phyloP scores from a whole-genome alignment of 2,329 filamentous ascomycete species.

The Neonectria faginata region DNA sequence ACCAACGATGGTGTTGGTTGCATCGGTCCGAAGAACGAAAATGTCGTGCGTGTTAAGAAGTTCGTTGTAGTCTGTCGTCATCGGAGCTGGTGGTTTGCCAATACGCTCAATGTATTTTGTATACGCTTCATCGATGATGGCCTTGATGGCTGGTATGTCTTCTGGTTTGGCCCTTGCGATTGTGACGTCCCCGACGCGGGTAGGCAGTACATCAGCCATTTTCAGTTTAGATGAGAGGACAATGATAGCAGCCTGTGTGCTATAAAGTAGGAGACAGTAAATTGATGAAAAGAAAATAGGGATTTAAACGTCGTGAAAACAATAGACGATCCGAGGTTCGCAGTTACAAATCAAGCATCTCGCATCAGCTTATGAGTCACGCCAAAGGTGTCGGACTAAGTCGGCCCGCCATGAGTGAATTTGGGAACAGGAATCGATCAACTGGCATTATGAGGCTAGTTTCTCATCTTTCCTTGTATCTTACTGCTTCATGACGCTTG shows the following conservation, averaged over 20 bases:
- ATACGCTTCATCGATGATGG: slow-evolving; percentile 48
- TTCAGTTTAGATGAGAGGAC: too few relatives aligned
- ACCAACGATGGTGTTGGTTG: slow-evolving; percentile 38
- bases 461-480: too few relatives aligned
- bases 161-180: slow-evolving; percentile 16
- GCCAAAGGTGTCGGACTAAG: neutral
- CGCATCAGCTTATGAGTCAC: neutral
- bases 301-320: neutral
- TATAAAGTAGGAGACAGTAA: neutral
- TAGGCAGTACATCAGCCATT: neutral
- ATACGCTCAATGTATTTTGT: slow-evolving; percentile 51
- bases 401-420: neutral
- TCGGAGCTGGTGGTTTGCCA: slow-evolving; percentile 51
- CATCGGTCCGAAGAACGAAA: slow-evolving; percentile 36
- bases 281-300: neutral
- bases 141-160: slow-evolving; percentile 47
- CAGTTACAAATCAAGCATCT: neutral
- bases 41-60: slow-evolving; percentile 45
- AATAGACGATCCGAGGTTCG: neutral
- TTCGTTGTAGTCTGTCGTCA: slow-evolving; percentile 49
- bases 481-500: too few relatives aligned
- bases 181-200: neutral
- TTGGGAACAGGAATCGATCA: too few relatives aligned
- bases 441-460: too few relatives aligned
- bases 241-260: neutral